Evolutionary conservation across 139 green algal species (phyloP).

Genomic region (Chlamydomonas schloesseri): DNA sequence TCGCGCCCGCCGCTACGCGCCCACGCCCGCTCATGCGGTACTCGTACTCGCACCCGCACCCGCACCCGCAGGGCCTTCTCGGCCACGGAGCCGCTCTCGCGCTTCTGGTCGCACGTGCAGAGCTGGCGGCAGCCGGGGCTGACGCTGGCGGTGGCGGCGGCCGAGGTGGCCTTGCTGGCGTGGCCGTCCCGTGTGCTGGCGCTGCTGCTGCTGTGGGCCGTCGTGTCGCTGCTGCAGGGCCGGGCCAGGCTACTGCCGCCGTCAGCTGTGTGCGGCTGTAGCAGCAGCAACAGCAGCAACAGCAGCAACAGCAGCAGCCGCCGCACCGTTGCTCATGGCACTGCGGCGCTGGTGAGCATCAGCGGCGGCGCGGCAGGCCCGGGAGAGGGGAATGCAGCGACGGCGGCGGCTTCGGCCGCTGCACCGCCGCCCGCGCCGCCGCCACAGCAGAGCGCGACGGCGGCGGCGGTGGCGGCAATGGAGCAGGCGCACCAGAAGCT

Average conservation of each 20-base stretch:
- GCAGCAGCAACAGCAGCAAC: neutral
- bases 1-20: too few species aligned
- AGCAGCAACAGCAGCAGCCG: neutral
- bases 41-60: neutral
- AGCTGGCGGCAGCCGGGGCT: slow-evolving; percentile 3
- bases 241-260: neutral
- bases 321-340: too few species aligned
- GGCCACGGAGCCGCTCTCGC: neutral
- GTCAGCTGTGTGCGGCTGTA: neutral
- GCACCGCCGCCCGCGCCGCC: too few species aligned
- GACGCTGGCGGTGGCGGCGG: slow-evolving; percentile 17
- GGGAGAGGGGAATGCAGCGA: too few species aligned
- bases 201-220: neutral
- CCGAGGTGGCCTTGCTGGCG: slow-evolving; percentile 16
- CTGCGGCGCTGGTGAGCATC: too few species aligned
- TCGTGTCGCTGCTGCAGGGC: neutral
- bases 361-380: neutral
- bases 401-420: too few species aligned
- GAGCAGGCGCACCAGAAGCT: too few species aligned
- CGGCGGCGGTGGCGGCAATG: too few species aligned
- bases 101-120: slow-evolving; percentile 36
- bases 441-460: neutral
- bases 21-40: too few species aligned
- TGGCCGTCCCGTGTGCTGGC: slow-evolving; percentile 26
- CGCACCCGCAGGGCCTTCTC: slow-evolving; percentile 6